Evolutionary conservation across 208 protist species (phyloP).

Genomic region (Leishmania lainsoni): DNA sequence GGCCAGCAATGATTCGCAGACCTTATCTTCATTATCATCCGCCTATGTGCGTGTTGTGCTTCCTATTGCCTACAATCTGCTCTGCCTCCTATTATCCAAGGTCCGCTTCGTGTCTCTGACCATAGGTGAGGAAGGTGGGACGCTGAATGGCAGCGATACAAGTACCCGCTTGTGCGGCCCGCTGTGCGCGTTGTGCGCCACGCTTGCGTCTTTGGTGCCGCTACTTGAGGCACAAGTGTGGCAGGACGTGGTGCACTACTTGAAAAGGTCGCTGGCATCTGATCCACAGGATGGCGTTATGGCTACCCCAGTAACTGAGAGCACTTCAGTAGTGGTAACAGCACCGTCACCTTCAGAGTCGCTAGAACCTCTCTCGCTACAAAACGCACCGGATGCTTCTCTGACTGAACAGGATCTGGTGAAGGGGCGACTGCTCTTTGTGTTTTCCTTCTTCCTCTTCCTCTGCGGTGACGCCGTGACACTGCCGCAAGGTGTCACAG

Average conservation of each 20-base stretch:
- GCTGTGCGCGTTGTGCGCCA: slow-evolving; percentile 45
- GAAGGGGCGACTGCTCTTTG: slow-evolving; percentile 25
- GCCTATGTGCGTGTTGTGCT: slow-evolving; percentile 49
- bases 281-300: background rate
- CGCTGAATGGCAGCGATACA: slow-evolving; percentile 1
- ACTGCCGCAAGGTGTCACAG: background rate
- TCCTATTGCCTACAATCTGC: slow-evolving; percentile 40
- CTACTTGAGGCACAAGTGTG: slow-evolving; percentile 41
- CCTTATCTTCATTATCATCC: slow-evolving; percentile 16
- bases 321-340: background rate
- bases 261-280: slow-evolving; percentile 21
- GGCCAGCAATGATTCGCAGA: background rate
- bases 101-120: background rate
- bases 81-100: slow-evolving; percentile 22
- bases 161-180: slow-evolving; percentile 19
- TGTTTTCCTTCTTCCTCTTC: slow-evolving; percentile 27
- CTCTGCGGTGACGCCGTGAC: slow-evolving; percentile 23
- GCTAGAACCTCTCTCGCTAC: background rate
- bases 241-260: slow-evolving; percentile 27
- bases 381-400: slow-evolving; percentile 4
- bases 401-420: slow-evolving; percentile 9
- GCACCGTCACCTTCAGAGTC: background rate
- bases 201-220: slow-evolving; percentile 48
- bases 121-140: background rate
- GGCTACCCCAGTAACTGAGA: background rate